Evolutionary conservation across 768 basidiomycete genomes (phyloP).

Genomic region (Tephrocybe sp.): DNA sequence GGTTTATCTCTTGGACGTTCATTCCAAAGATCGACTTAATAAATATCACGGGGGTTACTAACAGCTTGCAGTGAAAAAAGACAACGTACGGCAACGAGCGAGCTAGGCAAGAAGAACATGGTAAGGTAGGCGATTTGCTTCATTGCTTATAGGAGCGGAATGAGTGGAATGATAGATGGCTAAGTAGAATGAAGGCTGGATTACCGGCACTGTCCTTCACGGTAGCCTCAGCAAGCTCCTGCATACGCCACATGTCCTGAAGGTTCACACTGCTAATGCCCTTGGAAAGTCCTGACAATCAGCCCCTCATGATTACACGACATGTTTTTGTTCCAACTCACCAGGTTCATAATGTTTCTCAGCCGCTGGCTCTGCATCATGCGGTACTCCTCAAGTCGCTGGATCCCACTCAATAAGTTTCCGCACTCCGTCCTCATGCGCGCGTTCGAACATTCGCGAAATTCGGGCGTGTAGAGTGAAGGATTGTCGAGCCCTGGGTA

Average conservation of each 20-base stretch:
- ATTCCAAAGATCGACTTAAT: constrained; percentile 54
- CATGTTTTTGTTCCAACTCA: too few species aligned
- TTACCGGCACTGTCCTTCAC: constrained; percentile 42
- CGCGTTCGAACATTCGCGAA: constrained; percentile 16
- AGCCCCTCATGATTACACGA: too few species aligned
- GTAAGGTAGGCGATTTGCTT: constrained; percentile 58
- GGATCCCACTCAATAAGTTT: constrained; percentile 49
- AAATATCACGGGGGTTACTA: neutral
- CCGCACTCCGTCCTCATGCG: constrained; percentile 44
- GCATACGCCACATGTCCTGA: constrained; percentile 44
- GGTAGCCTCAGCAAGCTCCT: constrained; percentile 38
- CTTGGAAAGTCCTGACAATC: too few species aligned
- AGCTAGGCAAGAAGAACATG: constrained; percentile 61
- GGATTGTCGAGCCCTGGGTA: constrained; percentile 45
- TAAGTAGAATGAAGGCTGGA: constrained; percentile 2
- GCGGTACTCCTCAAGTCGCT: constrained; percentile 43
- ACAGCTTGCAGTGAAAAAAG: too few species aligned
- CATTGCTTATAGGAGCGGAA: constrained; percentile 32
- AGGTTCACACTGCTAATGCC: constrained; percentile 50
- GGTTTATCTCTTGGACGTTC: constrained; percentile 49
- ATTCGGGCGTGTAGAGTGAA: constrained; percentile 11
- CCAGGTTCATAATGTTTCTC: constrained; percentile 53
- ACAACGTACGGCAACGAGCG: constrained; percentile 39
- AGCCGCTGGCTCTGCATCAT: constrained; percentile 42
- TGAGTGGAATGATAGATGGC: neutral